phyloP scores from a whole-genome alignment of 164 flowering plant genomes.

The Aristolochia contorta region DNA sequence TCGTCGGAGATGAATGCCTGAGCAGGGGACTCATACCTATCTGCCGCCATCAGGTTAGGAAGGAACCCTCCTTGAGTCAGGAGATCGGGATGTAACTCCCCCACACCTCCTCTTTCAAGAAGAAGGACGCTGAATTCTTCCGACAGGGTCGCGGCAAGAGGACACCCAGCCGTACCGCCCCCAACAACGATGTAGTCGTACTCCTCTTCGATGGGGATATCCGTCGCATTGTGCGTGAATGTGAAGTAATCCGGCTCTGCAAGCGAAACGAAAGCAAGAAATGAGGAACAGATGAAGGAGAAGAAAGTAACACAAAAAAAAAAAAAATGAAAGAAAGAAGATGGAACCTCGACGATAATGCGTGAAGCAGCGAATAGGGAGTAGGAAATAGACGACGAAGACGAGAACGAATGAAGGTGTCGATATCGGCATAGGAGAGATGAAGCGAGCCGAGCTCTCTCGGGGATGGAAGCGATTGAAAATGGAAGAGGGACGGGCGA shows the following conservation, averaged over 20 bases:
- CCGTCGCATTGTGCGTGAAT: constrained; percentile 56
- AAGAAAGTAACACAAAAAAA: not conserved
- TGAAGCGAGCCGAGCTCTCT: not conserved
- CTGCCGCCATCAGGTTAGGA: constrained; percentile 30
- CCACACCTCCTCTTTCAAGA: constrained; percentile 52
- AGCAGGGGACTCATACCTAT: constrained; percentile 46
- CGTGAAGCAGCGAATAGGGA: not conserved
- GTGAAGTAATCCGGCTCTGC: constrained; percentile 42
- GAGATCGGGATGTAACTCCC: constrained; percentile 8
- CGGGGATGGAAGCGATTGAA: not conserved
- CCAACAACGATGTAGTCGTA: constrained; percentile 87
- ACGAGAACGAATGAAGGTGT: not conserved
- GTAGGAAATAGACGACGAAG: not conserved
- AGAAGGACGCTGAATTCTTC: constrained; percentile 39
- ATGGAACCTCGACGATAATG: not conserved
- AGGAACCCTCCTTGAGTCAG: constrained; percentile 67
- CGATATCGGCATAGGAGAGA: not conserved
- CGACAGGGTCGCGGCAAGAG: constrained; percentile 79
- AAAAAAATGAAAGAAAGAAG: not conserved
- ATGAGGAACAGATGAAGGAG: not conserved
- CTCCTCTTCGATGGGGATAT: constrained; percentile 48
- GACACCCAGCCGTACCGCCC: constrained; percentile 93
- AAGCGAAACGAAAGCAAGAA: constrained; percentile 4
- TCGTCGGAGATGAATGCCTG: constrained; percentile 75
- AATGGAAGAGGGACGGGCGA: not conserved